Base-by-base conservation (phyloP, 768 basidiomycete species). In the Gyrodon lividus region DNA sequence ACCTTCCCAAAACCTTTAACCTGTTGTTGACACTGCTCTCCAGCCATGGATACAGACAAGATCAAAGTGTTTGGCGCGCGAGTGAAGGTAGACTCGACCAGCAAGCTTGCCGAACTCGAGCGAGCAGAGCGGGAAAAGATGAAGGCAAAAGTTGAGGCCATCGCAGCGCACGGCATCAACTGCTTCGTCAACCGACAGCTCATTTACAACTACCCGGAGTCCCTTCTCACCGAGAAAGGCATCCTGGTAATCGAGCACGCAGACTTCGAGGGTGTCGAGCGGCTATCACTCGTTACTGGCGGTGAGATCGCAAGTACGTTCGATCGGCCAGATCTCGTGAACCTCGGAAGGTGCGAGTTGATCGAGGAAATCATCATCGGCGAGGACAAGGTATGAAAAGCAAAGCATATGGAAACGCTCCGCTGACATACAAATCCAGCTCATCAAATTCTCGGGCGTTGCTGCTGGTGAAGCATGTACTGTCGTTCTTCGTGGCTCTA, bases 311-410 rank as follows among this genome's bases (percentile, higher is more conserved):
- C 92, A 0, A 90, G 87, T 59, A 97, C 96, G 0, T 99, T 98
- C 62, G 96, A 96, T 46, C 77, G 88, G 35, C 92, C 95, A 0
- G 91, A 95, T 61, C 80, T 90, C 23, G 92, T 98, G 51, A 93
- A 92, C 67, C 83, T 99, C 12, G 97, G 97, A 6, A 78, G 77
- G 35, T 98, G 96, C 66, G 96, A 98, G 57, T 67, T 94, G 56
- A 97, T 99, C 50, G 97, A 98, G 73, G 97, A 99, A 74, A 87
- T 98, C 60, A 98, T 99, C 80, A 98, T 99, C 58, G 97, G 97
- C 16, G 97, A 99, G 74, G 97, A 99, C 71, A 97, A 94, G 84
- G 96, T 93, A 53, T 20, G 75, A 35, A 17, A 19, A 47, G 5
- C 23, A 35, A 22, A 13, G 26, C 19, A 16, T 33, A 12, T 22